Evolutionary conservation across 129 eudicot species (phyloP).

Genomic region (Smallanthus sonchifolius): DNA sequence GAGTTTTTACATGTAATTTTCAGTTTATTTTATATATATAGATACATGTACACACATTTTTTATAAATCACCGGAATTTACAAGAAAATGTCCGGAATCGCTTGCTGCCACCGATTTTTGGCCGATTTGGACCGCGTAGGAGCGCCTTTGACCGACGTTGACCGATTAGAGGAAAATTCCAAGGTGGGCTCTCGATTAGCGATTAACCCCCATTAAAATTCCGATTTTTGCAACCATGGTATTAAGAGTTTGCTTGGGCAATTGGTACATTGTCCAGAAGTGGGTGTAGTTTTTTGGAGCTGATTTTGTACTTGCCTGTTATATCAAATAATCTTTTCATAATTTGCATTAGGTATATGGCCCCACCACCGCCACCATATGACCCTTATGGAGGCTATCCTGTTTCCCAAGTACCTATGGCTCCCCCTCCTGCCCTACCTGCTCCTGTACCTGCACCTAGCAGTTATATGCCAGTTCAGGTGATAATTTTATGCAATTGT

Average conservation of each 20-base stretch:
- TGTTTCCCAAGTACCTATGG: conserved; percentile 77
- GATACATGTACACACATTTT: too few species aligned
- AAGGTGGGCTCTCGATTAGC: too few species aligned
- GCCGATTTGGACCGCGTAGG: too few species aligned
- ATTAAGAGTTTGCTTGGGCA: neutral
- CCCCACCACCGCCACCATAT: conserved; percentile 86
- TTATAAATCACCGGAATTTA: too few species aligned
- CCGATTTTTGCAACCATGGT: neutral
- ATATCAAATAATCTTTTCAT: neutral
- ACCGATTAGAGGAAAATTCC: too few species aligned
- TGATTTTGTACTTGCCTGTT: neutral
- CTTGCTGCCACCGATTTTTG: too few species aligned
- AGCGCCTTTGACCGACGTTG: too few species aligned
- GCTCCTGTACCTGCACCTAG: conserved; percentile 83
- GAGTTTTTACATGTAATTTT: too few species aligned
- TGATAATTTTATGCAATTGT: conserved; percentile 13
- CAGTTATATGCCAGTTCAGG: conserved; percentile 91
- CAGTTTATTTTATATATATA: too few species aligned
- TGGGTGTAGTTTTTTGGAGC: conserved; percentile 4
- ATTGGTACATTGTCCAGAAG: too few species aligned
- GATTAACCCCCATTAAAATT: too few species aligned
- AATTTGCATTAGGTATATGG: conserved; percentile 59
- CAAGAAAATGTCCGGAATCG: too few species aligned
- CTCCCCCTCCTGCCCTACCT: conserved; percentile 88
- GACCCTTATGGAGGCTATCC: conserved; percentile 90